phyloP scores from a whole-genome alignment of 169 alveolate genomes.

The Plasmodium reichenowi region DNA sequence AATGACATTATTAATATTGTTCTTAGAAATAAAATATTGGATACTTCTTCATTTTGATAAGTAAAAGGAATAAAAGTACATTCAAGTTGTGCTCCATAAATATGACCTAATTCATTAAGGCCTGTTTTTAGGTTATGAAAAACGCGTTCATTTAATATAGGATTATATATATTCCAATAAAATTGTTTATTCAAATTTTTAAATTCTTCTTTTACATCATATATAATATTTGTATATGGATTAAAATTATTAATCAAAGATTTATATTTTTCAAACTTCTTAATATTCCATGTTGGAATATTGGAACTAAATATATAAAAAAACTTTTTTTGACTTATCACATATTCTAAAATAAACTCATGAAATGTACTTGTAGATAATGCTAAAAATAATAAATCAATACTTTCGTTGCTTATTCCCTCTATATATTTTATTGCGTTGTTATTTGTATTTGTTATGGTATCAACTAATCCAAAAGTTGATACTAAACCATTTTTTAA shows the following conservation, averaged over 20 bases:
- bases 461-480: constrained; percentile 29
- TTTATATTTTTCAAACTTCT: constrained; percentile 21
- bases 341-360: constrained; percentile 39
- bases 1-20: constrained; percentile 40
- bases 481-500: constrained; percentile 31
- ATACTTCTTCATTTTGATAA: constrained; percentile 41
- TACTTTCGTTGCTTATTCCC: constrained; percentile 10
- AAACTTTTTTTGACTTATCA: constrained; percentile 50
- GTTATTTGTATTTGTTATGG: constrained; percentile 30
- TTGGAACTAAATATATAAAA: constrained; percentile 44
- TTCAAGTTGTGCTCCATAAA: constrained; percentile 51
- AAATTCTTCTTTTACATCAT: constrained; percentile 58
- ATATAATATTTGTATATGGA: constrained; percentile 14
- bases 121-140: constrained; percentile 40
- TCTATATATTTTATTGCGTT: constrained; percentile 39
- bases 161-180: constrained; percentile 69
- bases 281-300: constrained; percentile 34
- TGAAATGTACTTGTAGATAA: constrained; percentile 40
- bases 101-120: constrained; percentile 45
- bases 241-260: constrained; percentile 44
- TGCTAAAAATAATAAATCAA: constrained; percentile 59
- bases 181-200: constrained; percentile 55
- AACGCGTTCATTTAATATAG: constrained; percentile 48
- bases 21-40: constrained; percentile 43
- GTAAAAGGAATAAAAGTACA: constrained; percentile 63